Base-by-base conservation (phyloP, 2,329 filamentous ascomycete genomes). In the Beauveria pseudobassiana region DNA sequence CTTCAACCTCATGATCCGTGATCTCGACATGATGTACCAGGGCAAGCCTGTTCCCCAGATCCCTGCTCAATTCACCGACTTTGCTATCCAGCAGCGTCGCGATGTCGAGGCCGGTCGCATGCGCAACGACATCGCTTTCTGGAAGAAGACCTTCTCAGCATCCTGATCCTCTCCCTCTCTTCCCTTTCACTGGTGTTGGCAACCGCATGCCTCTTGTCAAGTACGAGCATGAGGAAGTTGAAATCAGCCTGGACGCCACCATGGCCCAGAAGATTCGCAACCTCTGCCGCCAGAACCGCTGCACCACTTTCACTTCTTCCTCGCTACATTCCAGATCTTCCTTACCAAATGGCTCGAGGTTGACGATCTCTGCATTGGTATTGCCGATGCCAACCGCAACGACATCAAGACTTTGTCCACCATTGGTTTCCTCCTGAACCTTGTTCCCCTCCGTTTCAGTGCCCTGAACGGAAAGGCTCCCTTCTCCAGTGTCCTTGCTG, bases 231-330 rank as follows among this genome's bases (percentile, higher is more conserved):
- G 48, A 57, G 18, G 59, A 65, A 40, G 61, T 64, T 45, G 48
- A 61, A 40, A 56, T 63, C 8, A 53, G 30, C 50, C 61, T 63
- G 22, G 64, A 66, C 22, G 62, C 49, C 43, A 38, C 54, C 26
- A 59, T 61, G 46, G 42, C 59, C 20, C 45, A 54, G 26, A 60
- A 63, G 34, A 59, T 69, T 30, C 63, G 66, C 30, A 51, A 63
- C 45, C 61, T 63, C 14, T 64, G 66, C 54, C 63, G 65, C 18
- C 57, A 55, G 30, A 63, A 62, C 45, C 64, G 62, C 6, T 63
- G 62, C 38, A 71, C 68, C 0, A 66, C 69, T 0, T 82, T 82
- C 79, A 83, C 61, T 75, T 82, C 64, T 76, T 78, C 64, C 69
- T 83, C 7, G 71, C 78, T 0, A 69, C 71, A 0, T 73, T 80